These are phyloP conservation scores for Eimeria necatrix DNA, from an alignment of 169 alveolate genomes.

Conservation along the genomic window DNA sequence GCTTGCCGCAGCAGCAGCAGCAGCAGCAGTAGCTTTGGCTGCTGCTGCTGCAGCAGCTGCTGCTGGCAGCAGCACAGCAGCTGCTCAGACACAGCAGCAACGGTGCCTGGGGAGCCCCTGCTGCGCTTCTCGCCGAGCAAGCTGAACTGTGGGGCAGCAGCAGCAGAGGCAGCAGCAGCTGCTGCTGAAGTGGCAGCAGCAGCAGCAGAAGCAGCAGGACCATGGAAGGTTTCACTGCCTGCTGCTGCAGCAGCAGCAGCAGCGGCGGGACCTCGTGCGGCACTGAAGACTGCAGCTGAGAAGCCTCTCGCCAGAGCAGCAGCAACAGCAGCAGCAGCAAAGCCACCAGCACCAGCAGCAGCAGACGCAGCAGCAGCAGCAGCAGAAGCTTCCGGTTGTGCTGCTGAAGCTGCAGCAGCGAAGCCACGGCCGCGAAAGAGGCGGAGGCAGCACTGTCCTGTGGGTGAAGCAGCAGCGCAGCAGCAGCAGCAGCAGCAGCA, in stretches of 20 bases:
- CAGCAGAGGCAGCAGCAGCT: constrained; percentile 5
- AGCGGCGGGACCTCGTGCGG: neutral
- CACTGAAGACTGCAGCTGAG: neutral
- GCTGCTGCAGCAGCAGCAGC: constrained; percentile 20
- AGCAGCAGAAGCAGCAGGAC: neutral
- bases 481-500: constrained; percentile 30
- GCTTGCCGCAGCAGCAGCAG: constrained; percentile 50
- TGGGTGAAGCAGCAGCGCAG: neutral
- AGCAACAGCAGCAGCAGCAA: neutral
- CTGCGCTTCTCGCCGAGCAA: neutral
- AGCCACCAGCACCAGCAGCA: constrained; percentile 37
- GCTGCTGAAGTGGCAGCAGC: constrained; percentile 32
- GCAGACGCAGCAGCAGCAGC: neutral
- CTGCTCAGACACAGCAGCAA: neutral
- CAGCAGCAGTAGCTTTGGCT: neutral
- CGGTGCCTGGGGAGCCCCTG: neutral
- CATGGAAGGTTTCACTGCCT: neutral
- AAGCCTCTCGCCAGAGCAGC: neutral
- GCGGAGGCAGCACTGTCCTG: neutral
- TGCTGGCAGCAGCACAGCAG: constrained; percentile 16
- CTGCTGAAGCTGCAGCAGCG: constrained; percentile 41
- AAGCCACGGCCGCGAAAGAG: neutral
- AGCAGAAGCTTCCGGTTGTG: neutral
- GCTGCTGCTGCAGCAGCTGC: neutral
- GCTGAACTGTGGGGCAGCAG: constrained; percentile 28